A percentile compares a stretch with the other conserved stretches of the same genome.
phyloP scores from a whole-genome alignment of 371 early-diverging fungal genomes.

The Catenaria anguillulae region DNA sequence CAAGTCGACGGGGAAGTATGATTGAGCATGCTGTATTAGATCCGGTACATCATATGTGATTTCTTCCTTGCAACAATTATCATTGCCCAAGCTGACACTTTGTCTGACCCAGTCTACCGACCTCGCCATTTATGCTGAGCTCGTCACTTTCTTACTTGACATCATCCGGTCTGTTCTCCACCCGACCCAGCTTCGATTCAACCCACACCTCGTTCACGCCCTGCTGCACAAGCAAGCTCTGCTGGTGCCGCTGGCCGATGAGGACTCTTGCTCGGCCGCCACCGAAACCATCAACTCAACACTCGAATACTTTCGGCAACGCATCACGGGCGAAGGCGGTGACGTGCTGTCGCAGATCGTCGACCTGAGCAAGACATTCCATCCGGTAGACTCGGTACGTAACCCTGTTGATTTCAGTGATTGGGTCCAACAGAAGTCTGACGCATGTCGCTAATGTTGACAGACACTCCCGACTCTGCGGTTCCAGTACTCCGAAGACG shows the following conservation, averaged over 20 bases:
- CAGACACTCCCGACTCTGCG: neutral
- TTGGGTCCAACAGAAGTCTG: neutral
- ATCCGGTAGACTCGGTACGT: neutral
- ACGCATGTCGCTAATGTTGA: neutral
- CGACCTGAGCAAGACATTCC: neutral
- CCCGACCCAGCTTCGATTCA: neutral
- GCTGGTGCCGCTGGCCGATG: neutral
- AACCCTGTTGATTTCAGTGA: too few species aligned
- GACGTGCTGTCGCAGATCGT: neutral
- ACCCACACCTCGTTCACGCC: neutral
- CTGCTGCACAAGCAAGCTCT: neutral
- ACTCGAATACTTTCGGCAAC: neutral
- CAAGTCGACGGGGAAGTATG: neutral
- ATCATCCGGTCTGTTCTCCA: neutral
- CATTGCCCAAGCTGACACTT: neutral
- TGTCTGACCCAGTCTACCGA: neutral
- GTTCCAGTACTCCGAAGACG: neutral
- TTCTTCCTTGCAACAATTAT: neutral
- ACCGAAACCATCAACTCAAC: too few species aligned
- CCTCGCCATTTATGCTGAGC: neutral
- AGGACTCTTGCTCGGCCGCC: too few species aligned
- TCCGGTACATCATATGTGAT: neutral
- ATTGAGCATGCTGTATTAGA: neutral
- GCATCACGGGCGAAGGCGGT: neutral
- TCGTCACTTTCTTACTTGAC: neutral